Evolutionary conservation across 305 asterid genomes (phyloP), one percentile per base, ranked within the genome.

Genomic region (Fraxinus latifolia): DNA sequence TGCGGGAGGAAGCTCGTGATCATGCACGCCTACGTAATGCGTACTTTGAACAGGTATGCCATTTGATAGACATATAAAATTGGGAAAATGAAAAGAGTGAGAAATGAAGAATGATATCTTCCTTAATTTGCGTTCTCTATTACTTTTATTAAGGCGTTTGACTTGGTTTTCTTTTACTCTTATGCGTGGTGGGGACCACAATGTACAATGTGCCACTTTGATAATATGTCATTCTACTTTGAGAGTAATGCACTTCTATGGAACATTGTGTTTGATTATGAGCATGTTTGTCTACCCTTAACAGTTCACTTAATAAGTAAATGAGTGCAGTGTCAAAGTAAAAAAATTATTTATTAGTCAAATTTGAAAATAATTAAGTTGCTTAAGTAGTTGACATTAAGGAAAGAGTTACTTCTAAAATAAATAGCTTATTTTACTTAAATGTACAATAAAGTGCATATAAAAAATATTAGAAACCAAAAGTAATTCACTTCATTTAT

Each of bases 1-100:
- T 86, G 91, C 91, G 92, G 87, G 99, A 90, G 84, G 99, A 93
- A 75, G 97, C 97, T 87, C 95, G 96, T 83, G 99, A 91, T 83
- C 97, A 93, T 88, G 98, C 96, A 79, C 93, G 93, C 19, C 42
- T 92, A 39, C 97, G 94, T 27, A 92, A 94, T 88, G 93, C 91
- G n/a, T 95, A 91, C 89, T 90, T 91, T 81, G 99, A 95, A 85
- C 98, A 95, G 99, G 98, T 95, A 88, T 74, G 84, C 85, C 50
- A 11, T 37, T 5, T 55, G 75, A 74, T 65, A 15, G 27, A 78
- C 60, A 19, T 78, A 80, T 36, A 5, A 19, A 84, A 82, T 73
- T 76, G 77, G 83, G 53, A 34, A 37, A 67, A 67, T 4, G 15
- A 29, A 25, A 81, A 53, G 27, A 32, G 39, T 7, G 65, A 29